These are phyloP conservation scores for Neurospora africana DNA, from an alignment of 495 filamentous ascomycete species.

Conservation along the genomic window DNA sequence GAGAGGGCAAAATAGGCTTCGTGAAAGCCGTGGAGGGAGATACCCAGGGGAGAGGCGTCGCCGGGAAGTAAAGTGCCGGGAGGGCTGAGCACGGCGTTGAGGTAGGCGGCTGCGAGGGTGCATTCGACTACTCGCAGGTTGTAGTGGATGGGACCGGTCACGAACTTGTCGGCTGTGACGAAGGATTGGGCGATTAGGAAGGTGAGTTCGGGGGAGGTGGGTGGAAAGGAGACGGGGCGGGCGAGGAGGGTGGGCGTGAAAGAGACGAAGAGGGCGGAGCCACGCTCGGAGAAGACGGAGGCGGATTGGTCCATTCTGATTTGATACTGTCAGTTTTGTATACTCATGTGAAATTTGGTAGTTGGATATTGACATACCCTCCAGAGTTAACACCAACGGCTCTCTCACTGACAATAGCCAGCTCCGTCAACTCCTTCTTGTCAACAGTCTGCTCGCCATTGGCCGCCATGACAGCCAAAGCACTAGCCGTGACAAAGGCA, in stretches of 20 bases:
- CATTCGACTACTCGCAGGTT: conserved; percentile 96
- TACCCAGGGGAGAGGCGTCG: conserved; percentile 75
- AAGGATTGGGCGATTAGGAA: conserved; percentile 95
- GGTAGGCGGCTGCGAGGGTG: conserved; percentile 68
- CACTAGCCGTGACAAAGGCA: conserved; percentile 85
- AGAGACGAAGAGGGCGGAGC: conserved; percentile 79
- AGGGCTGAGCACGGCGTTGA: conserved; percentile 42
- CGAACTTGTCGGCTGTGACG: conserved; percentile 86
- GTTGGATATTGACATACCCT: conserved; percentile 45
- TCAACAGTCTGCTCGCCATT: conserved; percentile 72
- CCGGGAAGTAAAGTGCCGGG: conserved; percentile 53
- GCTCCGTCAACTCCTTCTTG: conserved; percentile 79
- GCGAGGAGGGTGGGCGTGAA: conserved; percentile 75
- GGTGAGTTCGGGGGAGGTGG: conserved; percentile 67
- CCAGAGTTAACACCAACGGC: conserved; percentile 94
- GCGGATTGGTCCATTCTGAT: conserved; percentile 97
- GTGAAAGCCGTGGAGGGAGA: conserved; percentile 79
- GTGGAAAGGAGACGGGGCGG: conserved; percentile 72
- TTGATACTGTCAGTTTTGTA: neutral
- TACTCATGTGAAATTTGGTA: neutral
- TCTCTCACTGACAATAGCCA: conserved; percentile 88
- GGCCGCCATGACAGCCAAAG: conserved; percentile 76
- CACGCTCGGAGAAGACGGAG: conserved; percentile 79
- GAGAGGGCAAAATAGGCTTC: conserved; percentile 49
- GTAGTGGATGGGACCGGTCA: conserved; percentile 85